A percentile compares a stretch with the other conserved stretches of the same genome.
phyloP scores from a whole-genome alignment of 768 basidiomycete species.

The Mycena filopes region DNA sequence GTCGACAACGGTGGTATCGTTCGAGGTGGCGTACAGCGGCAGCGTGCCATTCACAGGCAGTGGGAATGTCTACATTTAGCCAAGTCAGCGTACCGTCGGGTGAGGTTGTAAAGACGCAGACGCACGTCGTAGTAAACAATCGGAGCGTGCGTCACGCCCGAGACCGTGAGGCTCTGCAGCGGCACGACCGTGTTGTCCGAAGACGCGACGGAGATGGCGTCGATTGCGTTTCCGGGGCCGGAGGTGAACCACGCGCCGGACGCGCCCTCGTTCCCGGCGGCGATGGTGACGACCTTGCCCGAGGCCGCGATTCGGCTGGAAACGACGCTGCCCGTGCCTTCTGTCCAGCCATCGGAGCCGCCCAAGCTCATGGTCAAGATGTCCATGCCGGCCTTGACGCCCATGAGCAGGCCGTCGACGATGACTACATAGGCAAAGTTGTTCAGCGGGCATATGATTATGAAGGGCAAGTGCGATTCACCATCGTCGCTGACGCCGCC shows the following conservation, averaged over 20 bases:
- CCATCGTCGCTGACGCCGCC: conserved; percentile 63
- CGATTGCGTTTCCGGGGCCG: conserved; percentile 60
- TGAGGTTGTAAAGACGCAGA: no score
- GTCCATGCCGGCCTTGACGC: conserved; percentile 64
- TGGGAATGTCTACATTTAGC: conserved; percentile 47
- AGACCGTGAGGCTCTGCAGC: conserved; percentile 64
- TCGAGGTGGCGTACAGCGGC: conserved; percentile 70
- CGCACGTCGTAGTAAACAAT: conserved; percentile 61
- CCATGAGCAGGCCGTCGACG: conserved; percentile 65
- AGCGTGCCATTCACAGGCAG: conserved; percentile 56
- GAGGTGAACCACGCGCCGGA: conserved; percentile 72
- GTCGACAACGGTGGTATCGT: conserved; percentile 59
- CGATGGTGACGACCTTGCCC: conserved; percentile 71
- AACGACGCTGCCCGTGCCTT: conserved; percentile 62
- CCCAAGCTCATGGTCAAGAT: conserved; percentile 75
- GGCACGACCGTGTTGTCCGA: conserved; percentile 69
- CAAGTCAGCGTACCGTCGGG: background rate
- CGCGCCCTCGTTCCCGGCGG: conserved; percentile 69
- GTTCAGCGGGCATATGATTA: background rate
- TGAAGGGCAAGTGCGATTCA: conserved; percentile 38
- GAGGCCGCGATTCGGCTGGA: conserved; percentile 65
- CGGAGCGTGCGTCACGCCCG: conserved; percentile 57
- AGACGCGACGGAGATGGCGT: conserved; percentile 68
- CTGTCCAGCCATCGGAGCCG: conserved; percentile 72
- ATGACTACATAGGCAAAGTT: conserved; percentile 39